Conservation (phyloP, 192 early-diverging fungal genomes). For the Podila verticillata region DNA sequence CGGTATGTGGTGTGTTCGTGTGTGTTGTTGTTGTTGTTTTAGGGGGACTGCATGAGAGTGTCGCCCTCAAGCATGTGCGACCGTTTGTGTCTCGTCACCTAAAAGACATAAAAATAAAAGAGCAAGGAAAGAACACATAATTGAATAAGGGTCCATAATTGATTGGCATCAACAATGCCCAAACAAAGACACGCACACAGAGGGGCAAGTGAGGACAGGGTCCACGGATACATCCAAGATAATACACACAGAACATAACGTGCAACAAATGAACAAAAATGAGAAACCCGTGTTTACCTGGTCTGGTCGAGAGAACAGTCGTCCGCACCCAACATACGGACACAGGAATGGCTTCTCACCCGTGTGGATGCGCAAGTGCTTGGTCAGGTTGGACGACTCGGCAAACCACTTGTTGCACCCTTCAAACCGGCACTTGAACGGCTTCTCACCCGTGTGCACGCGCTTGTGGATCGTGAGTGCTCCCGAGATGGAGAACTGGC, state of each 20-base stretch:
- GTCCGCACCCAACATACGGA: constrained; percentile 37
- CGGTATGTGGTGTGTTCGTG: no score
- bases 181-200: no score
- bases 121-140: neutral
- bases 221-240: no score
- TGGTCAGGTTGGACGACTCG: constrained; percentile 60
- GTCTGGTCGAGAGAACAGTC: constrained; percentile 57
- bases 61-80: constrained; percentile 1
- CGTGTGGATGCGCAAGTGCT: constrained; percentile 58
- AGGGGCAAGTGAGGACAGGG: neutral
- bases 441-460: constrained; percentile 65
- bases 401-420: constrained; percentile 59
- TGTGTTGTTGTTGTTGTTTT: no score
- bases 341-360: constrained; percentile 74
- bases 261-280: neutral
- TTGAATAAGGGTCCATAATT: no score
- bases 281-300: constrained; percentile 27
- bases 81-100: constrained; percentile 5
- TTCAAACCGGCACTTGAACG: constrained; percentile 54
- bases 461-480: constrained; percentile 72
- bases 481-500: constrained; percentile 69
- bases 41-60: neutral
- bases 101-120: neutral
- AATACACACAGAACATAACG: no score
- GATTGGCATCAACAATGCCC: no score